These are phyloP conservation scores for Rhypophila decipiens DNA, from an alignment of 495 filamentous ascomycete genomes.

Conservation along the genomic window DNA sequence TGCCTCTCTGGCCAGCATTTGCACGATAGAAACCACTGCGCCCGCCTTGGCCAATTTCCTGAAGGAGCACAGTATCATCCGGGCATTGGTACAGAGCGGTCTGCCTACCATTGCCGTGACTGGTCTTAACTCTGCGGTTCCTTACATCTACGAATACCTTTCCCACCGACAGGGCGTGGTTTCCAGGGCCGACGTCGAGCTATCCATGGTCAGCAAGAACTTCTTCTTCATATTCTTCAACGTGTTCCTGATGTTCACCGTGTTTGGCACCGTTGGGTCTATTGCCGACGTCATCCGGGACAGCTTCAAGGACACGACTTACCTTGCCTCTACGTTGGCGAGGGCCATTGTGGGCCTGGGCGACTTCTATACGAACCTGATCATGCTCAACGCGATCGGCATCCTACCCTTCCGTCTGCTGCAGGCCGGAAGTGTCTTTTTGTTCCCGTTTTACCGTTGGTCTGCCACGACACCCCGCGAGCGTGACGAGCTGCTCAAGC, in stretches of 20 bases:
- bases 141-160: conserved; percentile 91
- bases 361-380: conserved; percentile 88
- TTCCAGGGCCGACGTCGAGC: conserved; percentile 88
- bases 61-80: conserved; percentile 55
- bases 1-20: conserved; percentile 68
- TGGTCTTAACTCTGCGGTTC: conserved; percentile 79
- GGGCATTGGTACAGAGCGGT: conserved; percentile 77
- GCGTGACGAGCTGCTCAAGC: conserved; percentile 74
- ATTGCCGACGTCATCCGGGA: conserved; percentile 67
- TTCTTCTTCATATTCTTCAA: conserved; percentile 99
- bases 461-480: conserved; percentile 87
- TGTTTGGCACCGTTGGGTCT: conserved; percentile 73
- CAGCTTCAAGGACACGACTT: conserved; percentile 68
- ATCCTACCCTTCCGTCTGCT: conserved; percentile 89
- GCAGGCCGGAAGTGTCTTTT: conserved; percentile 75
- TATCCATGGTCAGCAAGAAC: conserved; percentile 94
- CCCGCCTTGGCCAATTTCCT: conserved; percentile 66
- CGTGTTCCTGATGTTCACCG: conserved; percentile 89
- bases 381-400: conserved; percentile 87
- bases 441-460: conserved; percentile 77
- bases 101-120: conserved; percentile 80
- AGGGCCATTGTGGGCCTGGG: conserved; percentile 63
- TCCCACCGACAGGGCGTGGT: conserved; percentile 89
- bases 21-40: conserved; percentile 66
- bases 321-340: conserved; percentile 71